These are phyloP conservation scores for Lolium rigidum DNA, from an alignment of 176 grass and related monocot species.

Conservation along the genomic window DNA sequence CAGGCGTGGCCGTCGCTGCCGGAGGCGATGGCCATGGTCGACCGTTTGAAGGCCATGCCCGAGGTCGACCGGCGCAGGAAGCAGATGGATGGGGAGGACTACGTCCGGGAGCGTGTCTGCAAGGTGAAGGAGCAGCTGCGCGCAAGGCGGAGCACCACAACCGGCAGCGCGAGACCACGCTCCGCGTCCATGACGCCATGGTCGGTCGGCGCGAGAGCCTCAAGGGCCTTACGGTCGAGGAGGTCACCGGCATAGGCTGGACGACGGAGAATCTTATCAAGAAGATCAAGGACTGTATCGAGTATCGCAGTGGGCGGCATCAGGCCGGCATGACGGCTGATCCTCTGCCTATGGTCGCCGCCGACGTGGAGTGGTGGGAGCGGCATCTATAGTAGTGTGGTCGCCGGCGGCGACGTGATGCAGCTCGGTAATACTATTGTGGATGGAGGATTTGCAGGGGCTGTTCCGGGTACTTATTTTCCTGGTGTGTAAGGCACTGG, in stretches of 20 bases:
- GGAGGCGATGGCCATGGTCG: not conserved
- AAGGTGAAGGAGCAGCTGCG: slow-evolving; percentile 48
- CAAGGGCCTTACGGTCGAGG: slow-evolving; percentile 30
- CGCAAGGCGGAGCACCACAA: slow-evolving; percentile 37
- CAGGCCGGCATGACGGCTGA: not conserved
- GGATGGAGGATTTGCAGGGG: not conserved
- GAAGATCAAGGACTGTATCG: not conserved
- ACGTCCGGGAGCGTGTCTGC: slow-evolving; percentile 34
- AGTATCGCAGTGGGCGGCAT: not conserved
- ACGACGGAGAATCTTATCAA: slow-evolving; percentile 35
- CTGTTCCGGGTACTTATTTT: not conserved
- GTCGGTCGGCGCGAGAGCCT: not conserved
- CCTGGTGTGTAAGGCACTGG: too few species aligned
- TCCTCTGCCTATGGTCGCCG: not conserved
- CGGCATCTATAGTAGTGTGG: not conserved
- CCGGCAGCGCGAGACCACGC: slow-evolving; percentile 20
- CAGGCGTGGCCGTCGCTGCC: not conserved
- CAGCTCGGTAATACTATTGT: too few species aligned
- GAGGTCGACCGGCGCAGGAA: slow-evolving; percentile 51
- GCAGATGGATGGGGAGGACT: slow-evolving; percentile 52
- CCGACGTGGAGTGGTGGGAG: not conserved
- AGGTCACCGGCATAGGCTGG: slow-evolving; percentile 15
- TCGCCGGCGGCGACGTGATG: too few species aligned
- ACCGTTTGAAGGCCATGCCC: slow-evolving; percentile 41
- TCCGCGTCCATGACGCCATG: slow-evolving; percentile 45